These are phyloP conservation scores for Phoma sp. DNA, from an alignment of 2,329 filamentous ascomycete species.

Conservation along the genomic window DNA sequence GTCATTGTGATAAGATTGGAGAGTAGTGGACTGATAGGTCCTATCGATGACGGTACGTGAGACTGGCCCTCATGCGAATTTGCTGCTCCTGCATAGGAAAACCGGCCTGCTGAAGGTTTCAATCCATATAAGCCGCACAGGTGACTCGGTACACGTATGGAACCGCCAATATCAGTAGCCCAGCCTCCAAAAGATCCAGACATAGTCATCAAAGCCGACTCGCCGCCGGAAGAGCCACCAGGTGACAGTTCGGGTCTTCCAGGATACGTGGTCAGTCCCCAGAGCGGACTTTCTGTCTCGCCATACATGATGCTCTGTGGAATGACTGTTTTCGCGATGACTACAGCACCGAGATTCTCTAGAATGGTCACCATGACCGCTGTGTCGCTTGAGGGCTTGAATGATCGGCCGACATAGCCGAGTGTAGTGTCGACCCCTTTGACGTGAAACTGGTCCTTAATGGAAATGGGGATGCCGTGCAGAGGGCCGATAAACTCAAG, in stretches of 20 bases:
- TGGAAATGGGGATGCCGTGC: conserved; percentile 58
- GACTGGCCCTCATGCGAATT: not conserved
- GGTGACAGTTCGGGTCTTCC: conserved; percentile 56
- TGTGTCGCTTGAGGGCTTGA: conserved; percentile 12
- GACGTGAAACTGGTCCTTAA: conserved; percentile 67
- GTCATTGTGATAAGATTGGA: not conserved
- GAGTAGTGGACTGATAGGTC: not conserved
- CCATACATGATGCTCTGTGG: conserved; percentile 57
- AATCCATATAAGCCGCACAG: not conserved
- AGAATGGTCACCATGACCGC: conserved; percentile 20
- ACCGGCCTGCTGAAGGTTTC: not conserved
- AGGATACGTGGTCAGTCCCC: conserved; percentile 54
- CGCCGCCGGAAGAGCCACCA: conserved; percentile 68
- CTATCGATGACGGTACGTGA: not conserved
- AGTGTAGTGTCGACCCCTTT: conserved; percentile 61
- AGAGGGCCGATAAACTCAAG: conserved; percentile 51
- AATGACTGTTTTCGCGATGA: conserved; percentile 57
- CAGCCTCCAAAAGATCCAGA: conserved; percentile 62
- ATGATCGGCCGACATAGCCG: conserved; percentile 56
- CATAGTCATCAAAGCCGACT: conserved; percentile 63
- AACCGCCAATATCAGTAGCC: conserved; percentile 58
- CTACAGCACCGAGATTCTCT: conserved; percentile 50
- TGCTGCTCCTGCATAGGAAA: not conserved
- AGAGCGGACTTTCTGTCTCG: conserved; percentile 49
- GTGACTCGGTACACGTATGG: conserved; percentile 51